phyloP scores from a whole-genome alignment of 202 grass and related monocot genomes.

The Schoenoplectus tabernaemontani region DNA sequence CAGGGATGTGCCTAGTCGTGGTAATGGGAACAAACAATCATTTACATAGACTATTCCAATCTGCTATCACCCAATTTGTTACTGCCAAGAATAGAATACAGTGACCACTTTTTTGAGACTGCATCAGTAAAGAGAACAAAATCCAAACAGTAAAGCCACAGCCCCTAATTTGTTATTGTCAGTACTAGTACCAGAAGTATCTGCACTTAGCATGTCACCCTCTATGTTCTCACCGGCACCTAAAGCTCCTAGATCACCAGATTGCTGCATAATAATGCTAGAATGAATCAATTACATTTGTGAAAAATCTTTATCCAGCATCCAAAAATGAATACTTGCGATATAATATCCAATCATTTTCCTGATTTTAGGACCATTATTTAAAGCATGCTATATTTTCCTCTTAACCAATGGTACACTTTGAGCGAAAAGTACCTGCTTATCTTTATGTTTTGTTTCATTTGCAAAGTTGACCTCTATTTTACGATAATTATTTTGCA shows the following conservation, averaged over 20 bases:
- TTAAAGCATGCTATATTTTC: neutral
- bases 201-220: neutral
- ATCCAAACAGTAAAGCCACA: neutral
- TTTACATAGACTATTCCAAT: neutral
- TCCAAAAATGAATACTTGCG: too few relatives aligned
- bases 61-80: neutral
- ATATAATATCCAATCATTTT: neutral
- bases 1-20: neutral
- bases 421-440: neutral
- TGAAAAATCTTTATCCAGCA: neutral
- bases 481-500: slow-evolving; percentile 14
- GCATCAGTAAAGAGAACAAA: neutral
- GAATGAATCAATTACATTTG: neutral
- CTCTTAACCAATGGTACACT: neutral
- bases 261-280: neutral
- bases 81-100: neutral
- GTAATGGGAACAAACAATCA: neutral
- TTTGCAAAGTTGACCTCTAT: slow-evolving; percentile 6
- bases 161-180: neutral
- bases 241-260: neutral
- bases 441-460: neutral
- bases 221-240: neutral
- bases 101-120: neutral
- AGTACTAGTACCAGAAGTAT: neutral
- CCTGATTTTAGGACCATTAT: neutral